phyloP scores from a whole-genome alignment of 1,139 yeast genomes.

The Yamadazyma friedrichii region DNA sequence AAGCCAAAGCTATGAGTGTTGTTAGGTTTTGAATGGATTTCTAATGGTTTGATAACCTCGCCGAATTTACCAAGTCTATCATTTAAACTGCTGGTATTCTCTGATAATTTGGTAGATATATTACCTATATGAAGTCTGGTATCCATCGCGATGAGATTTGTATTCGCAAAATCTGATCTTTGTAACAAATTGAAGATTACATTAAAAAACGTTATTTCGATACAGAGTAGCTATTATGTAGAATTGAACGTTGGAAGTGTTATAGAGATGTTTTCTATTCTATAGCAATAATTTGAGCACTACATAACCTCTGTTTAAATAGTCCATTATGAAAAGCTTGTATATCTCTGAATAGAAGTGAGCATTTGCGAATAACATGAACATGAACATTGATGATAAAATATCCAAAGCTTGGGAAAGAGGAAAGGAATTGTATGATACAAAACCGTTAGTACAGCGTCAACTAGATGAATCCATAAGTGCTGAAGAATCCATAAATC shows the following conservation, averaged over 20 bases:
- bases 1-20: constrained; percentile 64
- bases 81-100: constrained; percentile 40
- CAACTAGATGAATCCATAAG: background rate
- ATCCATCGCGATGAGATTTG: constrained; percentile 11
- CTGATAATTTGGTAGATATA: constrained; percentile 54
- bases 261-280: too few relatives aligned
- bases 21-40: constrained; percentile 49
- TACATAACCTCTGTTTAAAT: too few relatives aligned
- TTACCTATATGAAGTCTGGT: constrained; percentile 67
- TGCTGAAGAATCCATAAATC: too few relatives aligned
- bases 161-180: constrained; percentile 1
- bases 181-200: too few relatives aligned
- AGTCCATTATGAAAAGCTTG: too few relatives aligned
- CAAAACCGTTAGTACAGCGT: background rate
- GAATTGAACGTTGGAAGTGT: too few relatives aligned
- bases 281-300: too few relatives aligned
- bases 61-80: constrained; percentile 53
- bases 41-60: constrained; percentile 37
- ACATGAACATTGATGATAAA: constrained; percentile 7
- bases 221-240: too few relatives aligned
- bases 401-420: constrained; percentile 8
- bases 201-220: too few relatives aligned
- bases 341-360: too few relatives aligned
- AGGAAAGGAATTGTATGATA: constrained; percentile 9
- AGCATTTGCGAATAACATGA: background rate